These are phyloP conservation scores for Trifolium repens DNA, from an alignment of 306 rosid genomes.

Conservation along the genomic window DNA sequence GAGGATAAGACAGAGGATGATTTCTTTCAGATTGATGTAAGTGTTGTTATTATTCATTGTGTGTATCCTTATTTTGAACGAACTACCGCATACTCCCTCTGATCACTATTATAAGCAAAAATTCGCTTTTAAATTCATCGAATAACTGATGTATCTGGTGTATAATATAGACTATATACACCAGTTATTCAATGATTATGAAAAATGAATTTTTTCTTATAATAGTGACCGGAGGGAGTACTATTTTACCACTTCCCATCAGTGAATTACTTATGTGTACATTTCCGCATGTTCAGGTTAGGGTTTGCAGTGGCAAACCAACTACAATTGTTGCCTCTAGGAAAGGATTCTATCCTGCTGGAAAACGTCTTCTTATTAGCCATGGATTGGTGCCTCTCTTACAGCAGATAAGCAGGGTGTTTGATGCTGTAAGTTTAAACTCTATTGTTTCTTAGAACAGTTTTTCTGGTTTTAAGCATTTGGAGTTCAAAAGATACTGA, in stretches of 20 bases:
- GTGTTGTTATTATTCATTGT: conserved; percentile 27
- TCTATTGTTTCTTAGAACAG: background rate
- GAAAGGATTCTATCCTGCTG: conserved; percentile 93
- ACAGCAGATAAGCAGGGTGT: conserved; percentile 91
- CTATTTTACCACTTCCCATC: background rate
- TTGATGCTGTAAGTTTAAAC: conserved; percentile 73
- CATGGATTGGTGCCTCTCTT: conserved; percentile 85
- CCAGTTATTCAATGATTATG: too few species aligned
- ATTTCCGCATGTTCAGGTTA: conserved; percentile 60
- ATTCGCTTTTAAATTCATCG: too few species aligned
- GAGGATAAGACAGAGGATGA: conserved; percentile 89
- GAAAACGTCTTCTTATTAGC: conserved; percentile 70
- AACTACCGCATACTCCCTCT: background rate
- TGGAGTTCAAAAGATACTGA: background rate
- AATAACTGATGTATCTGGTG: too few species aligned
- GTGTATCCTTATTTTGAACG: background rate
- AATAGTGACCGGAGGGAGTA: too few species aligned
- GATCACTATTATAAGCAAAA: too few species aligned
- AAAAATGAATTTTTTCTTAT: too few species aligned
- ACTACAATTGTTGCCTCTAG: conserved; percentile 81
- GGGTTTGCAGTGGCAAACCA: conserved; percentile 95
- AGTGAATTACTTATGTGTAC: conserved; percentile 10
- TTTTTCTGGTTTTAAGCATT: conserved; percentile 5
- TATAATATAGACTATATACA: too few species aligned
- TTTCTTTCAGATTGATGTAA: conserved; percentile 94